These are phyloP conservation scores for Magnolia kwangsiensis DNA, from an alignment of 164 flowering plant genomes.

Conservation along the genomic window DNA sequence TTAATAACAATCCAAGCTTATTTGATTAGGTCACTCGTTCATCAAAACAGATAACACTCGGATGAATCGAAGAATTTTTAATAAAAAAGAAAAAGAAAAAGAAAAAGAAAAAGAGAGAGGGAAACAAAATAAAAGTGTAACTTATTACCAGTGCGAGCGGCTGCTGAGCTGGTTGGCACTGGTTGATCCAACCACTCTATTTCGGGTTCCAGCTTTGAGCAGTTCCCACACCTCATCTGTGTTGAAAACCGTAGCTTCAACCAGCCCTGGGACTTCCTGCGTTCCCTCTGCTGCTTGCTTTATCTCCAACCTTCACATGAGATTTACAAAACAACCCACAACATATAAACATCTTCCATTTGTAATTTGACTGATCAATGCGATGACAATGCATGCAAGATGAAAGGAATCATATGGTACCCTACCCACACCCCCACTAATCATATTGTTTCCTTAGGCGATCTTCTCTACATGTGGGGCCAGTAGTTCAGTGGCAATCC, in stretches of 20 bases:
- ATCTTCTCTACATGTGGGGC: no score
- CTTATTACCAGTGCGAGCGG: constrained; percentile 78
- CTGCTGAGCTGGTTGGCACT: constrained; percentile 88
- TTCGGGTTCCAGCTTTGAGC: constrained; percentile 60
- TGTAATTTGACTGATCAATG: background rate
- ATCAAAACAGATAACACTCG: background rate
- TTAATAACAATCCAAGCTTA: background rate
- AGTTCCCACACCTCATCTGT: constrained; percentile 81
- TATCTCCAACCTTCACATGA: constrained; percentile 54
- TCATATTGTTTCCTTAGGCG: no score
- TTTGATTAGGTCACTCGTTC: no score
- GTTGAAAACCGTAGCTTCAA: constrained; percentile 55
- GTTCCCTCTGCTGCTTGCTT: constrained; percentile 85
- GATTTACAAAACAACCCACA: constrained; percentile 2
- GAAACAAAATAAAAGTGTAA: background rate
- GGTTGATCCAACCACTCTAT: constrained; percentile 86
- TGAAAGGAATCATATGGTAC: no score
- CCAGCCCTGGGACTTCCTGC: constrained; percentile 78
- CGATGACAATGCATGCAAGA: background rate
- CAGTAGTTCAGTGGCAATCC: no score
- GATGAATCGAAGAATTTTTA: background rate
- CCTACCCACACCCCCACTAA: no score
- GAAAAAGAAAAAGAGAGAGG: constrained; percentile 4
- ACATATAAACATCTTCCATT: background rate
- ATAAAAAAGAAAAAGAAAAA: background rate